A percentile compares a stretch with the other conserved stretches of the same genome.
Evolutionary conservation across 805 yeast species (phyloP).

Genomic region (Barnettozyma pratensis): DNA sequence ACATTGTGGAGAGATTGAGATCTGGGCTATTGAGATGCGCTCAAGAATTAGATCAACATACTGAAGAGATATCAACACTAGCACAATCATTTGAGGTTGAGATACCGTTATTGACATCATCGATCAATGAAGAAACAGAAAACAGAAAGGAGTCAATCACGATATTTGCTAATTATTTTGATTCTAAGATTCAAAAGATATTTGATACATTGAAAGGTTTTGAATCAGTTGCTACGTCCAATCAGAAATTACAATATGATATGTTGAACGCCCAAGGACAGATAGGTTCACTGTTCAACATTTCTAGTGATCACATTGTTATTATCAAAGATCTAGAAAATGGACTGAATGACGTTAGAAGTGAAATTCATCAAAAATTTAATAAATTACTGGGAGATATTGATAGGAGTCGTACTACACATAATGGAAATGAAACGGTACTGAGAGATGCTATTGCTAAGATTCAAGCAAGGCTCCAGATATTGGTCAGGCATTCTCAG

Average conservation of each 20-base stretch:
- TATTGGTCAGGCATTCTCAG: background rate
- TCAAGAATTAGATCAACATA: background rate
- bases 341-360: background rate
- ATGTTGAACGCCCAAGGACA: background rate
- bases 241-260: background rate
- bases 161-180: slow-evolving; percentile 7
- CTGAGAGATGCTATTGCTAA: background rate
- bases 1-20: background rate
- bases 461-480: background rate
- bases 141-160: slow-evolving; percentile 7
- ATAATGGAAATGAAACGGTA: too few species aligned
- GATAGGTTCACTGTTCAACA: background rate
- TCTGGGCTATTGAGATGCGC: background rate
- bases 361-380: background rate
- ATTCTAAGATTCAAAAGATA: slow-evolving; percentile 3
- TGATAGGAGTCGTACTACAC: too few species aligned
- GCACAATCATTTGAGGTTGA: slow-evolving; percentile 1
- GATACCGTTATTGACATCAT: background rate
- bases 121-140: background rate
- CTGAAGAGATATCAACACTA: background rate
- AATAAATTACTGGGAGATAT: background rate
- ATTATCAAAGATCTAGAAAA: background rate
- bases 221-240: background rate
- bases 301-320: background rate
- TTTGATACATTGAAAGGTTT: background rate